Conservation (phyloP, 1,139 yeast species). For the Geotrichum citri-aurantii region DNA sequence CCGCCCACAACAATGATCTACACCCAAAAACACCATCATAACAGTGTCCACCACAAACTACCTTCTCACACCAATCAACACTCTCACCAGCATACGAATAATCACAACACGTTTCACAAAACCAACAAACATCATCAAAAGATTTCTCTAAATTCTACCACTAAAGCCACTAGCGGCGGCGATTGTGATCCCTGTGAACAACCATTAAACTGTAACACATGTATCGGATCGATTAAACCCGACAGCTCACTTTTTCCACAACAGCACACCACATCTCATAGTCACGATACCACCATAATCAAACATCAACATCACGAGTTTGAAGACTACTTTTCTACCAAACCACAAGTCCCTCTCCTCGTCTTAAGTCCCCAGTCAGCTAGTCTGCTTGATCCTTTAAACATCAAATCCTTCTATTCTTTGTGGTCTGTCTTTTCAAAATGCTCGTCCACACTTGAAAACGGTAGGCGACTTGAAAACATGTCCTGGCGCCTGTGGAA, state of each 20-base stretch:
- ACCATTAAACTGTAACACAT: background rate
- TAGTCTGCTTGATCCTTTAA: constrained; percentile 39
- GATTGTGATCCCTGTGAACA: background rate
- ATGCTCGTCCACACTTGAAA: constrained; percentile 46
- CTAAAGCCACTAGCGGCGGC: background rate
- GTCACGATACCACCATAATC: background rate
- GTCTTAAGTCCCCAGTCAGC: constrained; percentile 30
- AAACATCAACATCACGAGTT: background rate
- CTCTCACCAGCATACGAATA: background rate
- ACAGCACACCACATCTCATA: background rate
- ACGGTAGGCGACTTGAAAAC: constrained; percentile 53
- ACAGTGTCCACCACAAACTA: background rate
- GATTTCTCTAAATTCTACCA: background rate
- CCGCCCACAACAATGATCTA: background rate
- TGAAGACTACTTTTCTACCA: background rate
- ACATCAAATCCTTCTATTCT: constrained; percentile 37
- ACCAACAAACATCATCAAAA: background rate
- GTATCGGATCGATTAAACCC: background rate
- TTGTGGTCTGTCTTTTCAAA: constrained; percentile 51
- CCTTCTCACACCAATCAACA: background rate
- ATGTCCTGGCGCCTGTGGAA: constrained; percentile 56
- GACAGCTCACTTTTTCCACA: background rate
- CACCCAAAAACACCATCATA: background rate
- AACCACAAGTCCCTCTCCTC: constrained; percentile 24
- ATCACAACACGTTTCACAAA: background rate